Conservation (phyloP, 768 basidiomycete genomes). For the Suillus americanus region DNA sequence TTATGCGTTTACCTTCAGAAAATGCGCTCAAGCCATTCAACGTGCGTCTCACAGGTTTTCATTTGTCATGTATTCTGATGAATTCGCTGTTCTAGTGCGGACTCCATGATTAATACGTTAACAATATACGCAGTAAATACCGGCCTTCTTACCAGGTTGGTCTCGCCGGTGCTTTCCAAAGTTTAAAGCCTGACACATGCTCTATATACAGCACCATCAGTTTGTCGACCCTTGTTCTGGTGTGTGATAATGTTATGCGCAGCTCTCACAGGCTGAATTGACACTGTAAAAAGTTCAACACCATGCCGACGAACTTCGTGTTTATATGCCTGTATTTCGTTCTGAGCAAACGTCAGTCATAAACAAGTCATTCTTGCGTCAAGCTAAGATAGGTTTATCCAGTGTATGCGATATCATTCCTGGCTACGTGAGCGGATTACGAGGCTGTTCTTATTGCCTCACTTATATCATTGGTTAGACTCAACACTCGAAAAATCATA, state of each 20-base stretch:
- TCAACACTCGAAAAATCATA: conserved; percentile 59
- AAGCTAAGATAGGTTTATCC: conserved; percentile 6
- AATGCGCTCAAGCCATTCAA: conserved; percentile 49
- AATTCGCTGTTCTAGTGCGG: conserved; percentile 36
- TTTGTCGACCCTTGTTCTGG: conserved; percentile 52
- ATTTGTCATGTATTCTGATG: conserved; percentile 3
- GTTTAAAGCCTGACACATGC: conserved; percentile 3
- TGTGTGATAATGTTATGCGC: conserved; percentile 29
- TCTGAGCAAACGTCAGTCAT: conserved; percentile 58
- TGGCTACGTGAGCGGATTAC: conserved; percentile 52
- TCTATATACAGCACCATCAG: conserved; percentile 26
- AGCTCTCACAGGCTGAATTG: background rate
- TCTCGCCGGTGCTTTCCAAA: background rate
- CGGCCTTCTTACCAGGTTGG: conserved; percentile 60
- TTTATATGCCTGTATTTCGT: conserved; percentile 65
- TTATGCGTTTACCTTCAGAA: conserved; percentile 55
- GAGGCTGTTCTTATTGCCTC: background rate
- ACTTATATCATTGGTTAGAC: conserved; percentile 33
- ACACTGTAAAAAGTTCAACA: conserved; percentile 51
- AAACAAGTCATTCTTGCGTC: background rate
- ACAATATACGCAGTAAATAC: conserved; percentile 65
- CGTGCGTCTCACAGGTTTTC: conserved; percentile 30
- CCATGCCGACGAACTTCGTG: conserved; percentile 53
- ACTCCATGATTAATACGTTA: conserved; percentile 56
- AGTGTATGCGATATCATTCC: conserved; percentile 68